Evolutionary conservation across 345 rosid genomes (phyloP).

Genomic region (Clarkia xantiana): DNA sequence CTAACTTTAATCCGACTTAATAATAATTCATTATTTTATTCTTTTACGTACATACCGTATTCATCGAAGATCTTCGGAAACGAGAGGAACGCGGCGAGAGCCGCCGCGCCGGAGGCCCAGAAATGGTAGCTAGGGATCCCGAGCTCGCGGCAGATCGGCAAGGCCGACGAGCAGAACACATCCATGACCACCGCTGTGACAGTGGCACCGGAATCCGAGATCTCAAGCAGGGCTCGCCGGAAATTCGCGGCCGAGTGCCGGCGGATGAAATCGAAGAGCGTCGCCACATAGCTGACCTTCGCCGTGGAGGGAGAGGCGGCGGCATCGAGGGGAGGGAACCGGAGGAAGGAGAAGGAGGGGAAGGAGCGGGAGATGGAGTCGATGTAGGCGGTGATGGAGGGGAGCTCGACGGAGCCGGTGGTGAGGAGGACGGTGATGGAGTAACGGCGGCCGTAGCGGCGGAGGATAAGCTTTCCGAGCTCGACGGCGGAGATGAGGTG

Average conservation of each 20-base stretch:
- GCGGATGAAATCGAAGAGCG: neutral
- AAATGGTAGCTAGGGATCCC: constrained; percentile 13
- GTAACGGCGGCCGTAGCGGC: neutral
- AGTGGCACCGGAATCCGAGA: neutral
- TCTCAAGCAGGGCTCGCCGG: constrained; percentile 5
- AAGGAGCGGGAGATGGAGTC: constrained; percentile 3
- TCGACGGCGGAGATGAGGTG: constrained; percentile 11
- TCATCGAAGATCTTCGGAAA: constrained; percentile 5
- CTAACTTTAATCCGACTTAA: neutral
- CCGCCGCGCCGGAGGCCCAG: constrained; percentile 8
- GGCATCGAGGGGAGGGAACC: constrained; percentile 5
- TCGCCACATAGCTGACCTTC: neutral
- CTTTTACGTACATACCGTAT: constrained; percentile 1
- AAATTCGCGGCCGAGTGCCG: constrained; percentile 5
- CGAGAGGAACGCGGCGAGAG: constrained; percentile 8
- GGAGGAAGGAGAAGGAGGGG: constrained; percentile 13
- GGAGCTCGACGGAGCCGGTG: neutral
- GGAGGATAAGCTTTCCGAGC: constrained; percentile 11
- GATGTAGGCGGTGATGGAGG: constrained; percentile 5
- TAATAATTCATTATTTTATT: too few relatives aligned
- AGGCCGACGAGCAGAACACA: constrained; percentile 12
- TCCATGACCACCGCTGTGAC: constrained; percentile 14
- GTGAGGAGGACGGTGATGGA: constrained; percentile 9
- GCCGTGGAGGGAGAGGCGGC: neutral
- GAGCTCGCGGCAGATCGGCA: constrained; percentile 4